Evolutionary conservation across 495 filamentous ascomycete genomes (phyloP).

Genomic region (Penicillium subrubescens): DNA sequence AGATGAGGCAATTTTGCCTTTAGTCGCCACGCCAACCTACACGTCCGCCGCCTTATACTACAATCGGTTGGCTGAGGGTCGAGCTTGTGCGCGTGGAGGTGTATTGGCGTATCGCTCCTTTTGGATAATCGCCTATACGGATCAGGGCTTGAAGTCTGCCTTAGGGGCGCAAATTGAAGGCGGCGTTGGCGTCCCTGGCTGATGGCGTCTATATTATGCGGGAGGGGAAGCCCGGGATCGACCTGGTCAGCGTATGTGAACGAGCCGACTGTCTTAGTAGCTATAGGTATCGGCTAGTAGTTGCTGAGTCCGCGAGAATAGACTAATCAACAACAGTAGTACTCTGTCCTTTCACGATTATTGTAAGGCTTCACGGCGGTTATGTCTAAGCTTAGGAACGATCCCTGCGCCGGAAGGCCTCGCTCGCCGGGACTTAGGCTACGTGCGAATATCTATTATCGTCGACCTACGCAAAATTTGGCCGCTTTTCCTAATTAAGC

Average conservation of each 20-base stretch:
- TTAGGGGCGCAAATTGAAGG: background rate
- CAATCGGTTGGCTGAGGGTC: background rate
- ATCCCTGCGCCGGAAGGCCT: conserved; percentile 1
- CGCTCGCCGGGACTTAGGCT: background rate
- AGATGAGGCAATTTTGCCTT: background rate
- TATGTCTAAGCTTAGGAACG: conserved; percentile 4
- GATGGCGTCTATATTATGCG: background rate
- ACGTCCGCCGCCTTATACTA: background rate
- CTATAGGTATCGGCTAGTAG: conserved; percentile 4
- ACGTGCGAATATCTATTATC: conserved; percentile 1
- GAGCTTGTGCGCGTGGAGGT: background rate
- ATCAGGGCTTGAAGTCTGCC: conserved; percentile 5
- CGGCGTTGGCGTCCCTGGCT: background rate
- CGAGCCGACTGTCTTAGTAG: background rate
- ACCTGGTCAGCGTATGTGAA: background rate
- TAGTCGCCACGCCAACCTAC: background rate
- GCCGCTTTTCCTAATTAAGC: background rate
- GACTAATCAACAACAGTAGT: background rate
- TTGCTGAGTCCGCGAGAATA: background rate
- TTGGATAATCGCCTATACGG: background rate
- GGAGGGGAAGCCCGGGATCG: background rate
- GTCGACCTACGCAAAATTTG: background rate
- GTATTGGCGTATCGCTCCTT: conserved; percentile 5
- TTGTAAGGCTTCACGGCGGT: background rate
- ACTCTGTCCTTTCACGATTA: conserved; percentile 4